Evolutionary conservation across 148 eudicot species (phyloP).

Genomic region (Oxyria digyna): DNA sequence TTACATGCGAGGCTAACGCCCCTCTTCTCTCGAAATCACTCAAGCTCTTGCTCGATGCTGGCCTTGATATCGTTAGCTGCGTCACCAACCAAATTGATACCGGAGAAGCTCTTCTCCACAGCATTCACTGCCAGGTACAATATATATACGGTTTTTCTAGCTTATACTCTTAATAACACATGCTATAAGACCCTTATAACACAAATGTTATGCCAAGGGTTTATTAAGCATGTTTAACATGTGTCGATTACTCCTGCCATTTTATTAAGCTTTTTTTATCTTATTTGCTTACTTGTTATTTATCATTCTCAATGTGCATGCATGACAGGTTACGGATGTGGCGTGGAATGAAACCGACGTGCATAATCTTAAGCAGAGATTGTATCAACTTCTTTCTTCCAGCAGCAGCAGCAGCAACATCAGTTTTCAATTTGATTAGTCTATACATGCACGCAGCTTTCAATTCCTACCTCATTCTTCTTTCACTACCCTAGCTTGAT

Average conservation of each 20-base stretch:
- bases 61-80: constrained; percentile 29
- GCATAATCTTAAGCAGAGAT: neutral
- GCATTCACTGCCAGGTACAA: constrained; percentile 36
- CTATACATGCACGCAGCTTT: neutral
- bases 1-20: neutral
- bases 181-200: too few relatives aligned
- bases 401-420: neutral
- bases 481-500: too few relatives aligned
- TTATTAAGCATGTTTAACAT: too few relatives aligned
- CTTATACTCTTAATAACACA: too few relatives aligned
- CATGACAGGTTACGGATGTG: neutral
- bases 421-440: too few relatives aligned
- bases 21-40: constrained; percentile 40
- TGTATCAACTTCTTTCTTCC: neutral
- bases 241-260: too few relatives aligned
- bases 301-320: neutral
- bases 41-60: constrained; percentile 18
- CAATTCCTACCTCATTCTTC: too few relatives aligned
- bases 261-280: too few relatives aligned
- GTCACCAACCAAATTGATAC: constrained; percentile 25
- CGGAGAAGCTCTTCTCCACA: constrained; percentile 19
- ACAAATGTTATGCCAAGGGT: too few relatives aligned
- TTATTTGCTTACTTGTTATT: too few relatives aligned
- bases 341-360: neutral
- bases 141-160: too few relatives aligned